Evolutionary conservation across 202 grass and related monocot genomes (phyloP).

Genomic region (Saccharum hybrid): DNA sequence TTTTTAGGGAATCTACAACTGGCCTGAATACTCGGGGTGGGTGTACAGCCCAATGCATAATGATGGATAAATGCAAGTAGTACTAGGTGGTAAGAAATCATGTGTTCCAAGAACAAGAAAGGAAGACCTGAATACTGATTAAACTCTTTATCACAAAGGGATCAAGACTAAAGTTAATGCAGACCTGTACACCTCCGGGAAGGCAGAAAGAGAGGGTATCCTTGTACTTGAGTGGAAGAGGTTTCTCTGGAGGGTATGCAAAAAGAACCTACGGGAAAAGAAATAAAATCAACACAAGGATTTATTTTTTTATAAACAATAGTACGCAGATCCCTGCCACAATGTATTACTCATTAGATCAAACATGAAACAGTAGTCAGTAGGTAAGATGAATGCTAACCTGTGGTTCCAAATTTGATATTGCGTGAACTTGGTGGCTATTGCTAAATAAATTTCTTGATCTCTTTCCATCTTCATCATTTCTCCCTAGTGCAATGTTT

Average conservation of each 20-base stretch:
- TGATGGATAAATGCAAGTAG: constrained; percentile 21
- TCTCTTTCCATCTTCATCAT: constrained; percentile 74
- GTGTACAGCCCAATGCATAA: not conserved
- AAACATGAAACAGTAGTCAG: constrained; percentile 37
- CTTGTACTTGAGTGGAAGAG: constrained; percentile 94
- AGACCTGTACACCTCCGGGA: constrained; percentile 94
- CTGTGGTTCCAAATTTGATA: constrained; percentile 95
- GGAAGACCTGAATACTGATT: constrained; percentile 34
- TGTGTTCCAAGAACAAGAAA: constrained; percentile 39
- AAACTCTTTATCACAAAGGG: constrained; percentile 16
- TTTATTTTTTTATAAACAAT: not conserved
- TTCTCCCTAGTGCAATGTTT: constrained; percentile 63
- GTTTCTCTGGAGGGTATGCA: constrained; percentile 87
- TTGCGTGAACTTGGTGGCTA: constrained; percentile 80
- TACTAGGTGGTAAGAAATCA: constrained; percentile 1
- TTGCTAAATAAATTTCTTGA: constrained; percentile 73
- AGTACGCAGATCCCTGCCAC: not conserved
- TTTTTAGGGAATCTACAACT: too few relatives aligned
- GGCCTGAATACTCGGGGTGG: too few relatives aligned
- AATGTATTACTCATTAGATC: not conserved
- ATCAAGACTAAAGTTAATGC: constrained; percentile 19
- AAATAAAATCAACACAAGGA: constrained; percentile 35
- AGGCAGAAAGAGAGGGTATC: constrained; percentile 98
- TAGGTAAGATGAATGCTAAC: constrained; percentile 47
- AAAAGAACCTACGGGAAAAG: constrained; percentile 77